Base-by-base conservation (phyloP, 2,329 filamentous ascomycete genomes). In the Fusarium verticillioides region DNA sequence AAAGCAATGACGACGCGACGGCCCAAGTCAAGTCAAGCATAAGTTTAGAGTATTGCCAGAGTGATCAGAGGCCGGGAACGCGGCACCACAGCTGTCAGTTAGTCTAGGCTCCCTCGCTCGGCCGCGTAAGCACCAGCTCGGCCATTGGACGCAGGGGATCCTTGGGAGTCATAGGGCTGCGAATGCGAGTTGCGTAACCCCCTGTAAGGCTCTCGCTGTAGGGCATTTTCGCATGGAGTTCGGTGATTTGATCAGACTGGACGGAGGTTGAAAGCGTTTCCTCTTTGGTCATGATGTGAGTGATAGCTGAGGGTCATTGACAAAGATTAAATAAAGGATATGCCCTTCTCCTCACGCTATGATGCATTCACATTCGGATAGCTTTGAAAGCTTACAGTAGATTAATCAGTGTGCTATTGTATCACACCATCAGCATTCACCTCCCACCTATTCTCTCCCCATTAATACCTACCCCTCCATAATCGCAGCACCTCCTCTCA, bases 121-220 rank as follows among this genome's bases (percentile, higher is more conserved):
- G 73, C 73, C 73, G 73, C 73, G 73, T 74, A 70, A 75, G 73
- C 73, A 74, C 37, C 57, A 46, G 26, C 49, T 36, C 49, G 40
- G 40, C 69, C 43, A 75, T 75, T 74, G 70, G 73, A 57, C 47
- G 21, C 26, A 47, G 40, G 57, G 37, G 53, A 26, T 63, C 26
- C 44, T 56, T 37, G 68, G 64, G 73, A 75, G 73, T 75, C 73
- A 75, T 75, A 75, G 73, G 73, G 73, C 73, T 75, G 72, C 73
- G 73, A 74, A 69, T 54, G 56, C 53, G 52, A 73, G 53, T 74
- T 75, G 73, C 73, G 70, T 74, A 75, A 71, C 66, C 70, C 56
- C 40, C 52, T 49, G 52, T 54, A 61, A 42, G 37, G 63, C 54
- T 47, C 44, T 30, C 44, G 47, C 34, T 43, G n/a, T 37, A 64